phyloP scores from a whole-genome alignment of 768 basidiomycete species.

The Tylopilus intermedius region DNA sequence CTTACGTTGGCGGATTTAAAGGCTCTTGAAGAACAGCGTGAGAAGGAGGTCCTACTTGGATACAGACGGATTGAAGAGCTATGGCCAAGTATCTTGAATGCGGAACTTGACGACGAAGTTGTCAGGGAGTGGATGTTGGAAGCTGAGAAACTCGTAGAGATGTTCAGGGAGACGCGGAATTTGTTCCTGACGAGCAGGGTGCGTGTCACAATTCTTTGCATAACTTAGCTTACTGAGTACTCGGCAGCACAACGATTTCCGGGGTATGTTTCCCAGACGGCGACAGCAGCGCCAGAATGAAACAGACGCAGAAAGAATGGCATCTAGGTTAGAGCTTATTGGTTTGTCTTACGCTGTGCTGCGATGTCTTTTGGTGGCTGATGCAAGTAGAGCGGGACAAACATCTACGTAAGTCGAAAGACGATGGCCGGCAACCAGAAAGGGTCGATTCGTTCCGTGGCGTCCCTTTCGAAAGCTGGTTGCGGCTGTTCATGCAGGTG shows the following conservation, averaged over 20 bases:
- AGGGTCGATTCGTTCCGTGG: constrained; percentile 73
- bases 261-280: constrained; percentile 19
- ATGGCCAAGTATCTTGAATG: constrained; percentile 50
- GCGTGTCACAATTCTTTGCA: constrained; percentile 29
- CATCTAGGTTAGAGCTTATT: constrained; percentile 60
- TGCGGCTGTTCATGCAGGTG: constrained; percentile 82
- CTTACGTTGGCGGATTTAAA: constrained; percentile 56
- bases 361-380: neutral
- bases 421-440: constrained; percentile 35
- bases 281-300: constrained; percentile 12
- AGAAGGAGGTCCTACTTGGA: constrained; percentile 56
- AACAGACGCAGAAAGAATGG: constrained; percentile 16
- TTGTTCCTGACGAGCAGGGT: constrained; percentile 79
- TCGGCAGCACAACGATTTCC: constrained; percentile 17
- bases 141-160: constrained; percentile 82
- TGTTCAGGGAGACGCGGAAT: constrained; percentile 80
- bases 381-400: constrained; percentile 23
- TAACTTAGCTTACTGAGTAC: neutral
- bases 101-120: constrained; percentile 43
- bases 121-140: constrained; percentile 75
- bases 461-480: constrained; percentile 79
- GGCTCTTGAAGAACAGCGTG: constrained; percentile 60
- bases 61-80: constrained; percentile 58
- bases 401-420: constrained; percentile 44
- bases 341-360: constrained; percentile 20